Percentiles rank a stretch among this genome's conserved stretches.
phyloP scores from a whole-genome alignment of 148 eudicot species.

The Rhododendron williamsianum region DNA sequence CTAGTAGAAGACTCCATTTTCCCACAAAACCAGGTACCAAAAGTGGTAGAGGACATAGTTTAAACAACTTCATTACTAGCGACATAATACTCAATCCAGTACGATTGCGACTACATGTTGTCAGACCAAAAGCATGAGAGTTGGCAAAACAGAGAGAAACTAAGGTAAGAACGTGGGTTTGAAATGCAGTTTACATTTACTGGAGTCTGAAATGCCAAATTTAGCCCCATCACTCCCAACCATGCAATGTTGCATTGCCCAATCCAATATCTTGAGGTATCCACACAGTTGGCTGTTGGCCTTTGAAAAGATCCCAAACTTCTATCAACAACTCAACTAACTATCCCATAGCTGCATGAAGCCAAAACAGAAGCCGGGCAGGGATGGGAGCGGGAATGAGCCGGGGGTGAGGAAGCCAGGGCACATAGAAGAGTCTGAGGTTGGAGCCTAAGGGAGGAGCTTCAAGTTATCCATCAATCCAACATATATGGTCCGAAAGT shows the following conservation, averaged over 20 bases:
- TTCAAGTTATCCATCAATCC: neutral
- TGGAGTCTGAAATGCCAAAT: constrained; percentile 1
- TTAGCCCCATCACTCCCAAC: neutral
- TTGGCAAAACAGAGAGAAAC: neutral
- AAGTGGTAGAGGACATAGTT: neutral
- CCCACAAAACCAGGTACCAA: neutral
- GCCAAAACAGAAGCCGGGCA: neutral
- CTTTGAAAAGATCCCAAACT: neutral
- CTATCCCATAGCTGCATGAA: neutral
- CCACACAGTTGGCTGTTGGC: neutral
- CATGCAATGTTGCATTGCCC: neutral
- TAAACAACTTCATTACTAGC: neutral
- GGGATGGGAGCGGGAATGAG: neutral
- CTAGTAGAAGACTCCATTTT: neutral
- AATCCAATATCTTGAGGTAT: neutral
- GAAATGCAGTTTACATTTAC: neutral
- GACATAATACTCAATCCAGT: neutral
- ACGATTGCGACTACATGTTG: neutral
- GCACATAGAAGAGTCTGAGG: neutral
- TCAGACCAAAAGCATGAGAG: neutral
- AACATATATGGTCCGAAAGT: neutral
- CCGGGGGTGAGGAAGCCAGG: neutral
- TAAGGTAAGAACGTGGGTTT: neutral
- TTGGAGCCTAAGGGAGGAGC: neutral
- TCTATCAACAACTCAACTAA: neutral